Conservation (phyloP, 2,329 filamentous ascomycete species). For the Penicillium sp. region DNA sequence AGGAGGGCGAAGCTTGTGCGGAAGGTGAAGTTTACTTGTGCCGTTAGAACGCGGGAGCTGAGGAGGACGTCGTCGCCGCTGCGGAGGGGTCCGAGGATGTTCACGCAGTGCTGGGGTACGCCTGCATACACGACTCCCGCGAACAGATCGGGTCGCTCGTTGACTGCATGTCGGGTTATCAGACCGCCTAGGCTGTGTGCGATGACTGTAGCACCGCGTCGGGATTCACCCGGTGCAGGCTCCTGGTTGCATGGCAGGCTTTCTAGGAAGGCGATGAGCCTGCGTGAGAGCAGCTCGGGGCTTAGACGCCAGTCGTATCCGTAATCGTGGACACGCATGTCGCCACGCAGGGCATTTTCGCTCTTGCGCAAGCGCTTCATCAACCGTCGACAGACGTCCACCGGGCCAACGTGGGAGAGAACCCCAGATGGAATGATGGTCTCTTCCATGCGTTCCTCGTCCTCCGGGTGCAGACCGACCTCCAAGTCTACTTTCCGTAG, state of each 20-base stretch:
- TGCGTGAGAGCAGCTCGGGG: constrained; percentile 70
- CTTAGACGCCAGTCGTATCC: constrained; percentile 94
- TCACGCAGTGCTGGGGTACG: constrained; percentile 80
- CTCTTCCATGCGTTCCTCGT: constrained; percentile 79
- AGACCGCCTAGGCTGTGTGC: constrained; percentile 84
- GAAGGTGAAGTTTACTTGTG: constrained; percentile 89
- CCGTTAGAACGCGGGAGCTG: constrained; percentile 80
- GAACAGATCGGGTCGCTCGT: constrained; percentile 80
- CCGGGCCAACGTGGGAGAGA: constrained; percentile 85
- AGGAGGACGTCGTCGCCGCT: constrained; percentile 91
- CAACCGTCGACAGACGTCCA: constrained; percentile 81
- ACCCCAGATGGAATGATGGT: constrained; percentile 84
- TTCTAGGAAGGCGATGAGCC: constrained; percentile 72
- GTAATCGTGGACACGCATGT: constrained; percentile 80
- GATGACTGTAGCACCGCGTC: constrained; percentile 74
- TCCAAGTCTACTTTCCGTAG: constrained; percentile 89
- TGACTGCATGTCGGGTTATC: constrained; percentile 84
- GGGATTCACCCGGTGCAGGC: constrained; percentile 49
- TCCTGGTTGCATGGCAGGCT: constrained; percentile 67
- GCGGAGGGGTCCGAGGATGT: constrained; percentile 83
- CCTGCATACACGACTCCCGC: constrained; percentile 83
- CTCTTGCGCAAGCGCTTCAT: constrained; percentile 74
- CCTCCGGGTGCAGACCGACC: constrained; percentile 75
- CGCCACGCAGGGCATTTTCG: constrained; percentile 70
- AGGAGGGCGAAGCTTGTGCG: constrained; percentile 82